Base-by-base conservation (phyloP, 495 filamentous ascomycete genomes). In the Mycothermus thermophilus region DNA sequence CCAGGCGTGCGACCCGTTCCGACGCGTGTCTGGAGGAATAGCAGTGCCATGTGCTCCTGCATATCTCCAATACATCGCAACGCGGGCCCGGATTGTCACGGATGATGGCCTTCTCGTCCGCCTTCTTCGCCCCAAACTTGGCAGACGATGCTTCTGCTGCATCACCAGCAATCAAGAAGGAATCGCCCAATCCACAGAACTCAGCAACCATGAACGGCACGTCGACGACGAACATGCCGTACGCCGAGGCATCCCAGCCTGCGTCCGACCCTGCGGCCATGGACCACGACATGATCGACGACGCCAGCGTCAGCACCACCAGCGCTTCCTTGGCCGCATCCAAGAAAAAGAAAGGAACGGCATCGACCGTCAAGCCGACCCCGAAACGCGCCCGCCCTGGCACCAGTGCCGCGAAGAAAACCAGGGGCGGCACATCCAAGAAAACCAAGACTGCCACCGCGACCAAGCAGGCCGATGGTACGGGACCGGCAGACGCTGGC, bases 341-440 rank as follows among this genome's bases (percentile, higher is more conserved):
- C 11, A 63, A 57, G 36, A 66, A 58, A 48, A 66, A 63, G 35
- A 54, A 50, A 28, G 60, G 62, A 34, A 66, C 60, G 0, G 62
- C 62, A 2, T 50, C 59, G 5, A 47, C 54, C 14, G 29, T 55
- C 13, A 66, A 64, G 43, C 46, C 43, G 0, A 43, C 51, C 3
- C 14, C 53, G 5, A 58, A 56, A 28, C 38, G 40, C 4, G 40
- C 47, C 12, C 52, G 52, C 11, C 38, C 52, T 0, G 50, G 36
- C 14, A 21, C 17, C 32, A 5, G 22, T 6, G 24, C 23, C 21
- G 20, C 27, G 3, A 48, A 27, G 24, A 43, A 37, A 21, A 3
- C 30, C 30, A 42, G 29, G 22, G 28, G 32, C 14, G 46, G 46
- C 28, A 32, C 32, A 3, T 13, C 21, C 13, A 36, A 23, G 22